phyloP scores from a whole-genome alignment of 306 rosid species.

The Herpetospermum pedunculosum region DNA sequence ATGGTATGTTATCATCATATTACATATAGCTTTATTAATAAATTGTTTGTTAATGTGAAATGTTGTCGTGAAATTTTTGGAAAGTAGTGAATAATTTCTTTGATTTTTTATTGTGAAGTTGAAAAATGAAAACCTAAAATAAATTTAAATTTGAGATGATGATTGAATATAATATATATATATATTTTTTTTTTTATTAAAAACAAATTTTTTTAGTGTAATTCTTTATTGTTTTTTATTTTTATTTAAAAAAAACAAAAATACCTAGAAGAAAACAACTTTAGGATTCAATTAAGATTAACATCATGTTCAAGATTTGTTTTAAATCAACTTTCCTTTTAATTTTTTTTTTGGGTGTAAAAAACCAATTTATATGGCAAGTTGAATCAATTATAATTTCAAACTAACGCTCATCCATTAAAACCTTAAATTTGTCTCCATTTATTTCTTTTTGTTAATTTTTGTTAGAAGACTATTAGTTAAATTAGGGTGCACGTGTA shows the following conservation, averaged over 20 bases:
- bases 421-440: too few species aligned
- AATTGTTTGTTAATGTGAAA: not conserved
- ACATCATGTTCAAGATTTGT: too few species aligned
- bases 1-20: not conserved
- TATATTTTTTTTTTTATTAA: not conserved
- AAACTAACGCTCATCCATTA: too few species aligned
- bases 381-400: too few species aligned
- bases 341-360: too few species aligned
- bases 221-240: not conserved
- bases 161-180: not conserved
- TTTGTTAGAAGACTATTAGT: too few species aligned
- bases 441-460: too few species aligned
- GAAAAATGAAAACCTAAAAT: not conserved
- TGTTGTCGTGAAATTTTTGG: not conserved
- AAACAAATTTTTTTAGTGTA: not conserved
- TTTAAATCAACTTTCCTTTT: too few species aligned
- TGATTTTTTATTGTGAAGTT: not conserved
- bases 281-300: too few species aligned
- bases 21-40: not conserved
- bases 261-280: too few species aligned
- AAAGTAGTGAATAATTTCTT: not conserved
- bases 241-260: not conserved
- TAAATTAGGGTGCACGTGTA: too few species aligned
- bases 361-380: too few species aligned
- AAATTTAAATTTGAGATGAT: not conserved